These are phyloP conservation scores for Acacia confusa DNA, from an alignment of 306 rosid species.

Conservation along the genomic window DNA sequence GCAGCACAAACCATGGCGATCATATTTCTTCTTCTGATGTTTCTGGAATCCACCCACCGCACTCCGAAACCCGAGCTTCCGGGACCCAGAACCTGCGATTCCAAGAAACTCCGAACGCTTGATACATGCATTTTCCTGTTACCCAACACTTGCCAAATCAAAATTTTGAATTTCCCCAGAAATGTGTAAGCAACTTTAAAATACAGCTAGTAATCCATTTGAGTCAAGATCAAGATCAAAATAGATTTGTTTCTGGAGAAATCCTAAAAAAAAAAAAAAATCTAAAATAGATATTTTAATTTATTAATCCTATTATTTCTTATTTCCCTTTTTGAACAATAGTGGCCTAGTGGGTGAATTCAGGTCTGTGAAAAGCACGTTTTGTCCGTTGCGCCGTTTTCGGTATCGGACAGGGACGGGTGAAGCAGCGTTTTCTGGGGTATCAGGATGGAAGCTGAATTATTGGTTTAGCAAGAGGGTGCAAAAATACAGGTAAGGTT, in stretches of 20 bases:
- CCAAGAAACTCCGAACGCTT: slow-evolving; percentile 40
- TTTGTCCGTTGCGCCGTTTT: background rate
- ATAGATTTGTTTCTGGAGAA: no score
- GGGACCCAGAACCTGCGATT: slow-evolving; percentile 34
- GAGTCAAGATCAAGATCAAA: background rate
- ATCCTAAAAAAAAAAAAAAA: no score
- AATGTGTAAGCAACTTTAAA: background rate
- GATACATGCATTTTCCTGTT: slow-evolving; percentile 49
- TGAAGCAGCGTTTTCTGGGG: background rate
- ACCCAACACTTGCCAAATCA: background rate
- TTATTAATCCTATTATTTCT: no score
- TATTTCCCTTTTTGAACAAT: background rate
- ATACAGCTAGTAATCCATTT: background rate
- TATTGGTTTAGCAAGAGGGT: no score
- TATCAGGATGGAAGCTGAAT: background rate
- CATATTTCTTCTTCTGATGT: slow-evolving; percentile 28
- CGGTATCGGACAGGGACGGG: background rate
- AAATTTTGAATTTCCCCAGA: slow-evolving; percentile 15
- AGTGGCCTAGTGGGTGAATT: background rate
- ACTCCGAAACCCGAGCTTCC: slow-evolving; percentile 30
- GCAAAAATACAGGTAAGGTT: no score
- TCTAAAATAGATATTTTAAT: no score
- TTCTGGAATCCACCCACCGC: slow-evolving; percentile 23
- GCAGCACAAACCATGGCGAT: slow-evolving; percentile 42
- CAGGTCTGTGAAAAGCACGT: background rate